phyloP scores from a whole-genome alignment of 306 rosid genomes.

The Urtica urens region DNA sequence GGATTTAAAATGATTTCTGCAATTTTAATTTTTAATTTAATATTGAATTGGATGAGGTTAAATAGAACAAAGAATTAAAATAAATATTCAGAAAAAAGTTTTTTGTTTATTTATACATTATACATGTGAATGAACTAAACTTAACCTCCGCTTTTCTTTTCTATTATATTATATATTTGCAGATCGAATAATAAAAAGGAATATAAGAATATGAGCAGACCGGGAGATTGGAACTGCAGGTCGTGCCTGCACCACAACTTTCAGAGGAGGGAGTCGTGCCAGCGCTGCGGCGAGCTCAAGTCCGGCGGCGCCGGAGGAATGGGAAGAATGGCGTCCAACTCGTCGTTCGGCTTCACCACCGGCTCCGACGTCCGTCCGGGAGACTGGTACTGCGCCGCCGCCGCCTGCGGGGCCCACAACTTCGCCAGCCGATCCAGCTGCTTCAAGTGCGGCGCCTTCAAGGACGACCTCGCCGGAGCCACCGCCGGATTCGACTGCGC shows the following conservation, averaged over 20 bases:
- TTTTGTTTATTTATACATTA: too few species aligned
- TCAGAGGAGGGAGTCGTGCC: constrained; percentile 94
- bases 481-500: constrained; percentile 15
- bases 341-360: constrained; percentile 44
- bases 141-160: background rate
- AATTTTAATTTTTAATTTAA: too few species aligned
- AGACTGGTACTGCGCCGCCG: constrained; percentile 79
- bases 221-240: constrained; percentile 98
- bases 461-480: constrained; percentile 42
- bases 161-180: background rate
- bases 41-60: too few species aligned
- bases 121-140: too few species aligned
- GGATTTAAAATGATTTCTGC: too few species aligned
- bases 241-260: constrained; percentile 94
- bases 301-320: constrained; percentile 27
- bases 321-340: constrained; percentile 54
- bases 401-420: constrained; percentile 79
- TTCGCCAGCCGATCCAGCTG: constrained; percentile 93
- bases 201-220: constrained; percentile 52
- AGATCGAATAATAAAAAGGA: constrained; percentile 9
- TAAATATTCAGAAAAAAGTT: too few species aligned
- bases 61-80: too few species aligned
- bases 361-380: constrained; percentile 90
- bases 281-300: constrained; percentile 76
- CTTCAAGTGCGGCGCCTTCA: constrained; percentile 93